Conservation (phyloP, 108 stramenopile species). For the Mayamaea pseudoterrestris region DNA sequence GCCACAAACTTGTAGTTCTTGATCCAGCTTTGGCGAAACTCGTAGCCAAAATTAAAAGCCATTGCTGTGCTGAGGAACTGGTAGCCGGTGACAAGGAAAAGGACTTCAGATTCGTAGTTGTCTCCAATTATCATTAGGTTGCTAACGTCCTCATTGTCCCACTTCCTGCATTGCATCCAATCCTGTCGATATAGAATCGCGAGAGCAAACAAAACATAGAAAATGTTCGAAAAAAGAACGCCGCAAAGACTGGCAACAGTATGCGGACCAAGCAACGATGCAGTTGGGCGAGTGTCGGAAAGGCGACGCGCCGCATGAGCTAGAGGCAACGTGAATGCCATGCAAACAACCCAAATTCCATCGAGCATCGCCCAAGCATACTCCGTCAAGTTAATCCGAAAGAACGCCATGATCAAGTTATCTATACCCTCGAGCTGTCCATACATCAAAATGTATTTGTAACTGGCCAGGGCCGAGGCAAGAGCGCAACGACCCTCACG, state of each 20-base stretch:
- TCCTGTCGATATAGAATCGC: slow-evolving; percentile 28
- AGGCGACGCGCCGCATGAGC: slow-evolving; percentile 30
- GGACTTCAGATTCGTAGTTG: slow-evolving; percentile 36
- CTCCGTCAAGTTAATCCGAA: slow-evolving; percentile 38
- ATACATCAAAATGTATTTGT: slow-evolving; percentile 66
- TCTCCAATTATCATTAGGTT: slow-evolving; percentile 29
- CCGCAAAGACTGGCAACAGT: slow-evolving; percentile 36
- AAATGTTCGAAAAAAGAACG: slow-evolving; percentile 35
- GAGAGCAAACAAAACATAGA: slow-evolving; percentile 33
- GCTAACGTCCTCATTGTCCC: slow-evolving; percentile 32
- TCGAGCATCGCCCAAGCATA: slow-evolving; percentile 55
- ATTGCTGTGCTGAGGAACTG: slow-evolving; percentile 46
- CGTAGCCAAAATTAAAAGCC: slow-evolving; percentile 45
- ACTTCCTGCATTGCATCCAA: slow-evolving; percentile 55
- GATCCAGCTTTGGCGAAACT: slow-evolving; percentile 23
- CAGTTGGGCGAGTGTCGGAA: slow-evolving; percentile 43
- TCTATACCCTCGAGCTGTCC: slow-evolving; percentile 52
- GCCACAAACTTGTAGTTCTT: slow-evolving; percentile 37
- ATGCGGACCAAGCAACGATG: slow-evolving; percentile 43
- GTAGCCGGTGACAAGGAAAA: slow-evolving; percentile 46
- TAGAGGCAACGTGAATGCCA: slow-evolving; percentile 51
- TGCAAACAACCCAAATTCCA: slow-evolving; percentile 36
- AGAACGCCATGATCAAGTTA: slow-evolving; percentile 39
- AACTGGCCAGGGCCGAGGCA: slow-evolving; percentile 39
- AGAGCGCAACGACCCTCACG: slow-evolving; percentile 53